These are phyloP conservation scores for Kwoniella newhampshirensis DNA, from an alignment of 768 basidiomycete genomes.

Conservation along the genomic window DNA sequence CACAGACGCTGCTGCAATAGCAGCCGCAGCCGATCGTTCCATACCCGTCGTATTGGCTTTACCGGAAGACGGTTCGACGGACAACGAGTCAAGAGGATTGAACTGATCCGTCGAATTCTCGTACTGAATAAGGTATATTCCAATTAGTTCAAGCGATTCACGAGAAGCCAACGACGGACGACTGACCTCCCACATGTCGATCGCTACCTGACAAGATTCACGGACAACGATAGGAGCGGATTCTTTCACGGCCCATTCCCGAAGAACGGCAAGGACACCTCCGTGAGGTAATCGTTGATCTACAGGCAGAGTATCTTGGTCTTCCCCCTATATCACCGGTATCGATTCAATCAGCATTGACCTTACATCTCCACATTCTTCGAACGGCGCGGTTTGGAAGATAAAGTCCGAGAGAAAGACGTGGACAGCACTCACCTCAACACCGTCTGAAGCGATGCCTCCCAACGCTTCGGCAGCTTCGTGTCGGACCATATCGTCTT, in stretches of 20 bases:
- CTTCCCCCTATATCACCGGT: constrained; percentile 10
- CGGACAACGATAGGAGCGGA: constrained; percentile 85
- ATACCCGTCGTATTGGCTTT: constrained; percentile 43
- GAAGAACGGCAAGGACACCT: constrained; percentile 80
- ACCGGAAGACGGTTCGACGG: not conserved
- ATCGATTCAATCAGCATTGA: not conserved
- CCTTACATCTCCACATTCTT: constrained; percentile 52
- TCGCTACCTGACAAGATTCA: constrained; percentile 92
- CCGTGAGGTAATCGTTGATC: constrained; percentile 57
- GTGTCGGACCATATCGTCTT: constrained; percentile 96
- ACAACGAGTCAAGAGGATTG: constrained; percentile 41
- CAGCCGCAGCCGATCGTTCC: constrained; percentile 40
- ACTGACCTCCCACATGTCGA: constrained; percentile 82
- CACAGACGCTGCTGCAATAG: constrained; percentile 31
- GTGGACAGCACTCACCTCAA: constrained; percentile 24
- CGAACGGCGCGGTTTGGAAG: not conserved
- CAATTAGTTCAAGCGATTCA: too few species aligned
- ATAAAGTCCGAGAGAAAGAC: not conserved
- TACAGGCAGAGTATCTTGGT: constrained; percentile 12
- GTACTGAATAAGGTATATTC: constrained; percentile 35
- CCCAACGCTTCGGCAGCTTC: constrained; percentile 98
- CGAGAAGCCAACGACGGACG: not conserved
- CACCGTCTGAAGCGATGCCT: constrained; percentile 68
- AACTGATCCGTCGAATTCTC: constrained; percentile 49
- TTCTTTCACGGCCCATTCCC: constrained; percentile 74